These are phyloP conservation scores for Populus ilicifolia DNA, from an alignment of 345 rosid species.

Conservation along the genomic window DNA sequence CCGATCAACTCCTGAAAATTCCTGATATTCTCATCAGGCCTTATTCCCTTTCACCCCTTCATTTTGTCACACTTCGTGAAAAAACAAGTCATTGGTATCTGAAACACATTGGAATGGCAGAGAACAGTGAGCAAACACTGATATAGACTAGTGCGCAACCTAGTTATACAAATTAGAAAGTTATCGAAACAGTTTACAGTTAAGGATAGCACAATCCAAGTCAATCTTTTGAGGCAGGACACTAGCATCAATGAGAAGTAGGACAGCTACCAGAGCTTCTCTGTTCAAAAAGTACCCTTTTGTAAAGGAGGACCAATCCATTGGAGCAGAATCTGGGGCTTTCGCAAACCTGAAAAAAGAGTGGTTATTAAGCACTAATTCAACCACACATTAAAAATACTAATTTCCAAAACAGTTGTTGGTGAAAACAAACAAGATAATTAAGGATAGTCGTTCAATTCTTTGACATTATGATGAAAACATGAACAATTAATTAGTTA, in stretches of 20 bases:
- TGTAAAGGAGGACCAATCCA: constrained; percentile 87
- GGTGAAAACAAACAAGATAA: background rate
- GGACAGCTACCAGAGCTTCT: constrained; percentile 64
- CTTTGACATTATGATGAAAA: background rate
- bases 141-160: background rate
- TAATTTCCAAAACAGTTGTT: background rate
- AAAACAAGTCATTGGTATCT: constrained; percentile 84
- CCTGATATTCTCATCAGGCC: constrained; percentile 76
- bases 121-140: background rate
- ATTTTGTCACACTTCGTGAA: constrained; percentile 86
- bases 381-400: background rate
- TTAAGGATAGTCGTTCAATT: background rate
- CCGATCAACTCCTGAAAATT: constrained; percentile 62
- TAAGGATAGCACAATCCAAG: constrained; percentile 67
- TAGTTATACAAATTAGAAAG: background rate
- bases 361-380: background rate
- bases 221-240: constrained; percentile 90
- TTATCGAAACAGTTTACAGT: background rate
- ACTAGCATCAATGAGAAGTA: constrained; percentile 85
- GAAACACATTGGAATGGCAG: constrained; percentile 12
- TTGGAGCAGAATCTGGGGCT: constrained; percentile 72
- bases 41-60: constrained; percentile 63
- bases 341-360: constrained; percentile 58
- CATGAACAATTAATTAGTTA: no score
- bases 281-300: constrained; percentile 87